phyloP scores from a whole-genome alignment of 805 yeast species.

The Ogataea wickerhamii region DNA sequence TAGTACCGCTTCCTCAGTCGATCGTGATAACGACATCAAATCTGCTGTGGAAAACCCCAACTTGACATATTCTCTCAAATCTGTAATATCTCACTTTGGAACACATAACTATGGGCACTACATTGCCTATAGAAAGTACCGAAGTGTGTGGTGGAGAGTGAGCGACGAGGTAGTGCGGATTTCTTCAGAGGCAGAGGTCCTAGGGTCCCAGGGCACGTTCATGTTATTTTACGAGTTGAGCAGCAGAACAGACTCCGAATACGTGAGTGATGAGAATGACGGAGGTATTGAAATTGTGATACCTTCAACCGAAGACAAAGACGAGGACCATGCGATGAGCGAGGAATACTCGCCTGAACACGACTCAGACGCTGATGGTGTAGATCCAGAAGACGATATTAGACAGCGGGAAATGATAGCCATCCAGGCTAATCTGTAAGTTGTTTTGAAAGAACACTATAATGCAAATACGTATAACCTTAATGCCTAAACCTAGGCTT shows the following conservation, averaged over 20 bases:
- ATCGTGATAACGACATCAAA: slow-evolving; percentile 3
- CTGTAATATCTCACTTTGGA: slow-evolving; percentile 91
- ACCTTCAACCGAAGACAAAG: slow-evolving; percentile 1
- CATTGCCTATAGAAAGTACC: slow-evolving; percentile 74
- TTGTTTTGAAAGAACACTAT: background rate
- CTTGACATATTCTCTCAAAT: slow-evolving; percentile 66
- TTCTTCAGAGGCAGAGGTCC: slow-evolving; percentile 76
- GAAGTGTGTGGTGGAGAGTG: slow-evolving; percentile 94
- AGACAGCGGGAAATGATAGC: slow-evolving; percentile 21
- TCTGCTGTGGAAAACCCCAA: slow-evolving; percentile 32
- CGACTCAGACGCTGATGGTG: slow-evolving; percentile 10
- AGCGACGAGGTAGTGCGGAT: slow-evolving; percentile 86
- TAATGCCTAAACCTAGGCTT: slow-evolving; percentile 1
- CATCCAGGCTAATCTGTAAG: slow-evolving; percentile 18
- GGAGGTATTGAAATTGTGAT: slow-evolving; percentile 13
- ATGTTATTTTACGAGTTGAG: slow-evolving; percentile 82
- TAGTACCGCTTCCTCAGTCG: slow-evolving; percentile 1
- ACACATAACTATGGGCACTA: slow-evolving; percentile 98
- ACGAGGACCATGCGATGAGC: background rate
- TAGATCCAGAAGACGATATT: slow-evolving; percentile 15
- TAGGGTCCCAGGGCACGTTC: slow-evolving; percentile 80
- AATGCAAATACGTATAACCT: background rate
- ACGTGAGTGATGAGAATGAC: slow-evolving; percentile 28
- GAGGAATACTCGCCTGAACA: slow-evolving; percentile 5
- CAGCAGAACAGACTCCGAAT: slow-evolving; percentile 19